Evolutionary conservation across 306 rosid species (phyloP), one percentile per base, ranked within the genome.

Genomic region (Gastrolobium bilobum): DNA sequence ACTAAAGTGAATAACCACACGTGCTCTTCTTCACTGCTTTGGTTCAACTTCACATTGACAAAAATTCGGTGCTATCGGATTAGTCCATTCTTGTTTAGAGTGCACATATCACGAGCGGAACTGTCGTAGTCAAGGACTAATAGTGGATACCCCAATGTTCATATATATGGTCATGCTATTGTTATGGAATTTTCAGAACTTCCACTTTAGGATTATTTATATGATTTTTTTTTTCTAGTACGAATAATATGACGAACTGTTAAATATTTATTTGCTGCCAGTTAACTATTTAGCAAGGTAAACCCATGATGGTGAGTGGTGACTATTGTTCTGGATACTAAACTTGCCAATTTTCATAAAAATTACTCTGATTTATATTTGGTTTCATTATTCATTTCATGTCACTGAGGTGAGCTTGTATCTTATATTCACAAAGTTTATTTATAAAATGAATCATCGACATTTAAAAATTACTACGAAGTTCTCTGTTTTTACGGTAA

Each of bases 1-100:
- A 69, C 37, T 43, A n/a, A 11, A 39, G 85, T 31, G 68, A 59
- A 76, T 51, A 31, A 60, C 44, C 59, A 76, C 78, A 76, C 85
- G 79, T 70, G 82, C 69, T 42, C 29, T 62, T 82, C 43, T 76
- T 76, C 64, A 43, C 35, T 34, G 62, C 52, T 43, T 68, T 59
- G 33, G 46, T 73, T 57, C 71, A 48, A 59, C 13, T 56, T 66
- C 66, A 10, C 54, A 58, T 65, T 56, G 37, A 3, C 60, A 40
- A 65, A 65, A 43, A 5, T 10, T 81, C 26, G 14, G 44, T 54
- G 26, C 7, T 10, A 56, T 40, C 3, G 5, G 34, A 47, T 4
- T 29, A 47, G 53, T 79, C 43, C 68, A 71, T 40, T 39, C 38
- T 54, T 79, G 71, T 43, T 64, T 15, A 52, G 51, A 31, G 79